Percentiles rank a stretch among this genome's conserved stretches.
Evolutionary conservation across 306 rosid genomes (phyloP).

Genomic region (Inga laurina): DNA sequence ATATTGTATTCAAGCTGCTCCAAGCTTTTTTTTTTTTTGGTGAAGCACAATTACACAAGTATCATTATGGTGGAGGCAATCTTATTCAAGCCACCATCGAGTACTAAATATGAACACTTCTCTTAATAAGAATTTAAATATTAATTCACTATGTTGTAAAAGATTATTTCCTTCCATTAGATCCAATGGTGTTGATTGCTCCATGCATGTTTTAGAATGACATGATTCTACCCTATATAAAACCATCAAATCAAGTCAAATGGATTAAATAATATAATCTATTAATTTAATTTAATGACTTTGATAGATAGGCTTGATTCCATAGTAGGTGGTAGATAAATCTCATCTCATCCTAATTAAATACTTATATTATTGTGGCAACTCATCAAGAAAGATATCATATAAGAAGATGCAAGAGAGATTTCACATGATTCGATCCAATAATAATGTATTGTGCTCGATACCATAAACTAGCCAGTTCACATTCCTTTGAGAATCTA

Average conservation of each 20-base stretch:
- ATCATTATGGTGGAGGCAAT: too few relatives aligned
- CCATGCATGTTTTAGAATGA: background rate
- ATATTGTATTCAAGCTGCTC: background rate
- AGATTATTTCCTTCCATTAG: too few relatives aligned
- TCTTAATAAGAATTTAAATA: too few relatives aligned
- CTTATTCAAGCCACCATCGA: too few relatives aligned
- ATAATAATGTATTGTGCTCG: background rate
- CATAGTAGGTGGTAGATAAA: background rate
- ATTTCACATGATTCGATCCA: background rate
- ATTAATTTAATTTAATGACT: background rate
- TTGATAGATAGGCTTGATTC: background rate
- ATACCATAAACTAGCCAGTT: background rate
- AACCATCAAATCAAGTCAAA: background rate
- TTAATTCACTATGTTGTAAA: too few relatives aligned
- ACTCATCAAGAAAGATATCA: background rate
- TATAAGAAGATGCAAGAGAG: background rate
- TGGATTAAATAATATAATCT: background rate
- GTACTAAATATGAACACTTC: too few relatives aligned
- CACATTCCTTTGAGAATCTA: background rate
- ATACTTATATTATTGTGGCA: background rate
- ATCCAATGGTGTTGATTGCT: too few relatives aligned
- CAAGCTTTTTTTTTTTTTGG: too few relatives aligned
- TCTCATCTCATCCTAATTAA: background rate
- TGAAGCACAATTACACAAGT: too few relatives aligned
- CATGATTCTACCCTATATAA: background rate